Percentiles rank a stretch among this genome's conserved stretches.
These are phyloP conservation scores for Fagopyrum esculentum DNA, from an alignment of 148 eudicot genomes.

Conservation along the genomic window DNA sequence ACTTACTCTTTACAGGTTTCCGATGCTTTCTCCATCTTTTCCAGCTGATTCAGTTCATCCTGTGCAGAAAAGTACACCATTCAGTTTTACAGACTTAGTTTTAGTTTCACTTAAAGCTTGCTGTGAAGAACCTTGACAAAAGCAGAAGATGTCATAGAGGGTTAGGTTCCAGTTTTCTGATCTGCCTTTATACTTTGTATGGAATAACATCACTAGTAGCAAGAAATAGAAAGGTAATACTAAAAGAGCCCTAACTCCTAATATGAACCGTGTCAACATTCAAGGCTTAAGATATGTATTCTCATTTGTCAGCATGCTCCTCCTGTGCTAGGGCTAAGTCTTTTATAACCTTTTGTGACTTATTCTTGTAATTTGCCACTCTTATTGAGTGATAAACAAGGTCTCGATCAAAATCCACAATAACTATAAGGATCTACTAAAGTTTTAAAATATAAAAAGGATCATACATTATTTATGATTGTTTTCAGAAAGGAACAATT, in stretches of 20 bases:
- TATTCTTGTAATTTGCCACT: background rate
- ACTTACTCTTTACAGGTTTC: conserved; percentile 75
- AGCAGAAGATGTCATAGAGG: background rate
- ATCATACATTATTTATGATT: background rate
- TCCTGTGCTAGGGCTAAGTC: background rate
- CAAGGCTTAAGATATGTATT: background rate
- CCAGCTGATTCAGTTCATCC: conserved; percentile 81
- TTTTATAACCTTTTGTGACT: background rate
- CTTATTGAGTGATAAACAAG: background rate
- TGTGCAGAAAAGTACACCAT: conserved; percentile 13
- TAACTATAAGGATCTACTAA: background rate
- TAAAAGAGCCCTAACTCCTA: background rate
- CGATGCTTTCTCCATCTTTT: conserved; percentile 54
- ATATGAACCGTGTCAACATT: background rate
- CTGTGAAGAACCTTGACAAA: background rate
- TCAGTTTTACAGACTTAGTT: background rate
- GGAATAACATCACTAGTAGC: background rate
- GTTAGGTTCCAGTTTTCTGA: background rate
- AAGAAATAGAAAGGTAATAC: background rate
- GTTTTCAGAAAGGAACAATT: background rate
- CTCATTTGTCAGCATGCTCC: background rate
- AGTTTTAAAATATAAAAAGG: background rate
- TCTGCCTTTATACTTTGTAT: background rate
- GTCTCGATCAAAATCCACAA: background rate
- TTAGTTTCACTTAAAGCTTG: background rate